Percentiles rank a stretch among this genome's conserved stretches.
These are phyloP conservation scores for Wickerhamiella bombiphila DNA, from an alignment of 805 yeast genomes.

Conservation along the genomic window DNA sequence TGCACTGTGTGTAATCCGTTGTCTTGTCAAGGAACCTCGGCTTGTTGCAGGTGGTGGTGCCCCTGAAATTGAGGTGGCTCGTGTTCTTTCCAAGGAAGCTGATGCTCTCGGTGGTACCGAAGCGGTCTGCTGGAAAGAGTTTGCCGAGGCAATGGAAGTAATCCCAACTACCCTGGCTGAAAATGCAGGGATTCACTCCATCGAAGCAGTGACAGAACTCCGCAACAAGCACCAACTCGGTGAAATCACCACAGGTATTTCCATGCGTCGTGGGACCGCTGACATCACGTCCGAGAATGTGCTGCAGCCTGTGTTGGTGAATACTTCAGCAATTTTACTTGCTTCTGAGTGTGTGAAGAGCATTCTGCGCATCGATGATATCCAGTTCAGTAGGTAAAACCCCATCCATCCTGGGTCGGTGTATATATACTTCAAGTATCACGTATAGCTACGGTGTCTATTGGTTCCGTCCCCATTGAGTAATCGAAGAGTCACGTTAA, in stretches of 20 bases:
- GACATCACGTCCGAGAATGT: conserved; percentile 89
- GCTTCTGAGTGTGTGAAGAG: conserved; percentile 96
- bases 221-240: conserved; percentile 86
- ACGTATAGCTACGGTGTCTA: too few species aligned
- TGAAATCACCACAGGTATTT: conserved; percentile 85
- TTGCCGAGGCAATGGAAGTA: conserved; percentile 81
- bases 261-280: conserved; percentile 87
- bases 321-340: conserved; percentile 82
- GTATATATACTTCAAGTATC: too few species aligned
- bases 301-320: conserved; percentile 88
- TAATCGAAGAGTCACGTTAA: too few species aligned
- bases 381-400: conserved; percentile 70
- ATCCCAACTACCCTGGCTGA: conserved; percentile 91
- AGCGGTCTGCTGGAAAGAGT: conserved; percentile 81
- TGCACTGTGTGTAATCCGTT: conserved; percentile 84
- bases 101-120: conserved; percentile 62
- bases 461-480: too few species aligned
- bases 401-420: too few species aligned
- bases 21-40: conserved; percentile 76
- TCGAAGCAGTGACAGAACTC: conserved; percentile 80
- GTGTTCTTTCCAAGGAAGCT: conserved; percentile 57
- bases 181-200: conserved; percentile 86
- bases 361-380: conserved; percentile 91
- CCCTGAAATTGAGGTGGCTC: conserved; percentile 82
- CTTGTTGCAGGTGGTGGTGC: conserved; percentile 99